Percentiles rank a stretch among this genome's conserved stretches.
These are phyloP conservation scores for Dicorynia guianensis DNA, from an alignment of 306 rosid genomes.

Conservation along the genomic window DNA sequence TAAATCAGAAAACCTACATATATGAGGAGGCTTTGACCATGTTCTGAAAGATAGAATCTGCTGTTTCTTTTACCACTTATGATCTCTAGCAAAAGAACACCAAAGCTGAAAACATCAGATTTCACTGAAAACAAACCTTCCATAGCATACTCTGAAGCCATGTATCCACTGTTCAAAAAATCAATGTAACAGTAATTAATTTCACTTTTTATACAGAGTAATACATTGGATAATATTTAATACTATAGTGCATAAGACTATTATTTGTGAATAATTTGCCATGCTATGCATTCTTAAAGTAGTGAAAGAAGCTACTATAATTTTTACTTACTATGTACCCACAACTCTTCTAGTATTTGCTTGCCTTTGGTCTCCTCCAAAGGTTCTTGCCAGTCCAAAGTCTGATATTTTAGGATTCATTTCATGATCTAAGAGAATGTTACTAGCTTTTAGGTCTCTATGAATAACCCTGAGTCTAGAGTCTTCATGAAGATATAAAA, in stretches of 20 bases:
- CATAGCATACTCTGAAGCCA: conserved; percentile 70
- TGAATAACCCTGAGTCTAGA: conserved; percentile 61
- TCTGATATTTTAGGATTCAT: conserved; percentile 66
- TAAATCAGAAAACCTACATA: conserved; percentile 42
- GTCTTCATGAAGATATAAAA: conserved; percentile 68
- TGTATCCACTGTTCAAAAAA: conserved; percentile 55
- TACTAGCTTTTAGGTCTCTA: conserved; percentile 66
- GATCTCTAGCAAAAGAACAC: conserved; percentile 57
- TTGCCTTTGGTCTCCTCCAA: conserved; percentile 49
- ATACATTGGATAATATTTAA: neutral
- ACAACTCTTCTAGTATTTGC: conserved; percentile 60
- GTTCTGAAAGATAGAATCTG: conserved; percentile 44
- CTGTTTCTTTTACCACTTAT: conserved; percentile 48
- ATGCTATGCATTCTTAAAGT: neutral
- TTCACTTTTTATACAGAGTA: neutral
- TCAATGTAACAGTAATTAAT: neutral
- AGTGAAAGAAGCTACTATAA: neutral
- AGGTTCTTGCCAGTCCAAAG: conserved; percentile 64
- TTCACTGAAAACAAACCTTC: conserved; percentile 54
- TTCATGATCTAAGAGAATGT: conserved; percentile 54
- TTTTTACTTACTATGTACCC: conserved; percentile 64
- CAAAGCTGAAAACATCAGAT: conserved; percentile 58
- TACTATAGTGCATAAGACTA: neutral
- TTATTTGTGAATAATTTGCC: conserved; percentile 18
- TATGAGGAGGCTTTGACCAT: conserved; percentile 48